Base-by-base conservation (phyloP, 2,329 filamentous ascomycete species). In the Metarhizium anisopliae region DNA sequence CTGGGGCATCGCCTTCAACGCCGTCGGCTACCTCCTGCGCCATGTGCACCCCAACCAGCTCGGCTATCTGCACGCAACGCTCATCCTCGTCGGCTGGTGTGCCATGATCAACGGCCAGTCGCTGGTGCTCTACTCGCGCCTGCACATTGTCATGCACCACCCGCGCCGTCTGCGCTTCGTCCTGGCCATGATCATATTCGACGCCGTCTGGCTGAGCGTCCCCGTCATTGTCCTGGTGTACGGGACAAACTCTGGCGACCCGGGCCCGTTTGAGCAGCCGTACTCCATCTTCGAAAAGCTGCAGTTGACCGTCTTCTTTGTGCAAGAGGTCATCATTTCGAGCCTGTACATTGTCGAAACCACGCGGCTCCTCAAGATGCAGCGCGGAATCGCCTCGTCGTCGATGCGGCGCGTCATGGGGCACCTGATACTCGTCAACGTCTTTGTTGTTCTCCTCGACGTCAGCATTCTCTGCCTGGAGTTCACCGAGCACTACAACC, bases 81-180 rank as follows among this genome's bases (percentile, higher is more conserved):
- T 67, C 8, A 66, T 68, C 8, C 58, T 67, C n/a, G 57, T 64
- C 25, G 66, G 66, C 2, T 70, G 68, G 67, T 64, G 62, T n/a
- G 59, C 63, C 1, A 83, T 85, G 79, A 75, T 85, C 0, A 83
- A 81, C 0, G 83, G 82, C 0, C 81, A 85, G 63, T 78, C 78
- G 0, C 62, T 85, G 18, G 82, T 86, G 2, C 70, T 86, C 1
- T 86, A 82, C 68, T 85, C 81, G 1, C 76, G 83, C 1, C 71
- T 86, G 1, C 81, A 85, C 61, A 73, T 86, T 2, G 74, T 86
- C 16, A 71, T 82, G 14, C 75, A 75, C 14, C 78, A 81, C 70
- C 59, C 74, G 29, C 67, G 67, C 2, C 66, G 77, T 2, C 70
- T 85, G 1, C 73, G 72, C 2, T 70, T 72, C 25, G 76, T 82